Evolutionary conservation across 371 early-diverging fungal genomes (phyloP).

Genomic region (Mortierella sp.): DNA sequence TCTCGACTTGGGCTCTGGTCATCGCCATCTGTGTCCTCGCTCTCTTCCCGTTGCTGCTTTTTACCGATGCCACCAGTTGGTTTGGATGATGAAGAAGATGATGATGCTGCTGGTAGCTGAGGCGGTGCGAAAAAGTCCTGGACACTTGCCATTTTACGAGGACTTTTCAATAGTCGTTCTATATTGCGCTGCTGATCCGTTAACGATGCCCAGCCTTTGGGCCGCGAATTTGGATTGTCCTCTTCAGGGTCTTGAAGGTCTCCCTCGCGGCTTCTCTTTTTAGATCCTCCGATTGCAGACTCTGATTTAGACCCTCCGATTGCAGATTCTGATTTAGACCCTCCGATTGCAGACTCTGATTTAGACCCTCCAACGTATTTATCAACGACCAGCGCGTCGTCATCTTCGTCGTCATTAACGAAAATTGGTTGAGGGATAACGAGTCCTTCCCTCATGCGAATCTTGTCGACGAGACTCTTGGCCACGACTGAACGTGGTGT

Average conservation of each 20-base stretch:
- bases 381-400: slow-evolving; percentile 11
- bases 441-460: slow-evolving; percentile 41
- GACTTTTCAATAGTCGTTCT: slow-evolving; percentile 37
- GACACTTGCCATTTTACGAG: slow-evolving; percentile 49
- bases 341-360: not conserved
- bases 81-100: not conserved
- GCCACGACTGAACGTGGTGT: slow-evolving; percentile 42
- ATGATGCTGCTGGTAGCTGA: not conserved
- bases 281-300: slow-evolving; percentile 29
- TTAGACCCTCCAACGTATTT: not conserved
- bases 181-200: slow-evolving; percentile 32
- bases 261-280: slow-evolving; percentile 31
- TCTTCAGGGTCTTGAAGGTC: slow-evolving; percentile 14
- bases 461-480: slow-evolving; percentile 40
- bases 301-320: slow-evolving; percentile 5
- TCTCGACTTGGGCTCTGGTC: slow-evolving; percentile 31
- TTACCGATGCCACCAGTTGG: not conserved
- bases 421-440: slow-evolving; percentile 50
- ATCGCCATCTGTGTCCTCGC: not conserved
- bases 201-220: slow-evolving; percentile 23
- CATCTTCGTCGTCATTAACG: slow-evolving; percentile 38
- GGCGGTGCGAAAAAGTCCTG: slow-evolving; percentile 38
- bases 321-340: too few relatives aligned
- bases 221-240: not conserved
- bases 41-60: not conserved